A percentile compares a stretch with the other conserved stretches of the same genome.
Conservation (phyloP, 169 alveolate genomes). For the Neospora caninum region DNA sequence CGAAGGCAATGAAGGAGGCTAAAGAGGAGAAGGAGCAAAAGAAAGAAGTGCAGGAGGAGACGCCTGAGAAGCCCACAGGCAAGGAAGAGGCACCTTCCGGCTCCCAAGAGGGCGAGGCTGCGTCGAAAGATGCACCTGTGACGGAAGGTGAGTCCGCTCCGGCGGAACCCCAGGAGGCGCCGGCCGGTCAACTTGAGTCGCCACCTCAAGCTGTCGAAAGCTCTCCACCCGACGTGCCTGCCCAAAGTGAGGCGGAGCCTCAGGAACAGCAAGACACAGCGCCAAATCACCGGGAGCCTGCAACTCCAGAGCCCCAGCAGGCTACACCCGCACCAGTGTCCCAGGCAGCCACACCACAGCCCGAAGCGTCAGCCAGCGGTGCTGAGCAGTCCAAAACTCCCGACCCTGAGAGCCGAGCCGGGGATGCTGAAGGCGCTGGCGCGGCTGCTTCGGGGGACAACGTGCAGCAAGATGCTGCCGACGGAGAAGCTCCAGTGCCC, state of each 20-base stretch:
- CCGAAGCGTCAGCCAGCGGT: background rate
- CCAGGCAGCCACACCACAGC: too few relatives aligned
- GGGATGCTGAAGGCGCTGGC: too few relatives aligned
- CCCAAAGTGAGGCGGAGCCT: background rate
- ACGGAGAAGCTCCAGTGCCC: too few relatives aligned
- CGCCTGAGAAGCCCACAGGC: background rate
- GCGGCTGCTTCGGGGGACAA: too few relatives aligned
- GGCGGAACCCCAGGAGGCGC: too few relatives aligned
- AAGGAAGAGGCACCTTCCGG: background rate
- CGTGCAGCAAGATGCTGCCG: too few relatives aligned
- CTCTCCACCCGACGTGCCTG: too few relatives aligned
- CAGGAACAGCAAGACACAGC: background rate
- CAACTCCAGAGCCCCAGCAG: background rate
- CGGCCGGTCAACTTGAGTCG: too few relatives aligned
- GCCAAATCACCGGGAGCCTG: background rate
- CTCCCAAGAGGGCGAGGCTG: too few relatives aligned
- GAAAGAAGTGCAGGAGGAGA: background rate
- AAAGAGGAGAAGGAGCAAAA: conserved; percentile 24
- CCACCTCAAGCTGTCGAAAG: too few relatives aligned
- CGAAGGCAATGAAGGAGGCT: background rate
- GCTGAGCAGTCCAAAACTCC: background rate
- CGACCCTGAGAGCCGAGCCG: background rate
- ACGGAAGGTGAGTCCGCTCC: too few relatives aligned
- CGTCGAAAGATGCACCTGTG: too few relatives aligned
- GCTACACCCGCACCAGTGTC: background rate